Evolutionary conservation across 345 rosid genomes (phyloP), one percentile per base, ranked within the genome.

Genomic region (Eucalyptus sp.): DNA sequence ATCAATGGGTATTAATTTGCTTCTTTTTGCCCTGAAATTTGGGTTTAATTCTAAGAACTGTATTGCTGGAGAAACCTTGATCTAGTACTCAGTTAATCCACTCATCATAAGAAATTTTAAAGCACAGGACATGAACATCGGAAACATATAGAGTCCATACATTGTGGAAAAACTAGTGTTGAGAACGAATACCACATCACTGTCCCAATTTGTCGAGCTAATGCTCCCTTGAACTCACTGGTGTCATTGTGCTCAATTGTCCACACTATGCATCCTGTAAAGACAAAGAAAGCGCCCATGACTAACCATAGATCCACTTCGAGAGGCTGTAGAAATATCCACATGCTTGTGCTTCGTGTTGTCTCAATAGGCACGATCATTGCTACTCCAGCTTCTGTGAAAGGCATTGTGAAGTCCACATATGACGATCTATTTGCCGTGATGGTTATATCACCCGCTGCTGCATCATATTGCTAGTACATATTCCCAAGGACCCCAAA

Each of bases 191-290:
- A 95, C 90, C 58, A 93, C 37, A 92, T 79, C 2, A 90, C 46
- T 9, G 90, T 89, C 27, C 95, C 93, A 37, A 93, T 49, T 89
- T 93, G 95, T 49, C 89, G 71, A 25, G 87, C 4, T 46, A 90
- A 86, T 14, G 95, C 62, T 20, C 97, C 96, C 2, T 90, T 90
- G 87, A 96, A 94, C 27, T 89, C 94, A 1, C 7, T 14, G 80
- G 92, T 94, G 29, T 87, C 87, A 3, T 46, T 71, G 83, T 90
- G 94, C 88, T 96, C 97, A 31, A 95, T 64, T 31, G 93, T 87
- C 95, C 95, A 94, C n/a, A 93, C 93, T n/a, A 94, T 87, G 10
- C 91, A 43, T 6, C 94, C 95, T 0, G 90, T 93, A 86, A 92
- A 94, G 58, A 52, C 58, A 52, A 52, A 52, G 25, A 18, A 18